Percentiles rank a stretch among this genome's conserved stretches.
Evolutionary conservation across 2,329 filamentous ascomycete genomes (phyloP).

Genomic region (Pseudocercospora vitis): DNA sequence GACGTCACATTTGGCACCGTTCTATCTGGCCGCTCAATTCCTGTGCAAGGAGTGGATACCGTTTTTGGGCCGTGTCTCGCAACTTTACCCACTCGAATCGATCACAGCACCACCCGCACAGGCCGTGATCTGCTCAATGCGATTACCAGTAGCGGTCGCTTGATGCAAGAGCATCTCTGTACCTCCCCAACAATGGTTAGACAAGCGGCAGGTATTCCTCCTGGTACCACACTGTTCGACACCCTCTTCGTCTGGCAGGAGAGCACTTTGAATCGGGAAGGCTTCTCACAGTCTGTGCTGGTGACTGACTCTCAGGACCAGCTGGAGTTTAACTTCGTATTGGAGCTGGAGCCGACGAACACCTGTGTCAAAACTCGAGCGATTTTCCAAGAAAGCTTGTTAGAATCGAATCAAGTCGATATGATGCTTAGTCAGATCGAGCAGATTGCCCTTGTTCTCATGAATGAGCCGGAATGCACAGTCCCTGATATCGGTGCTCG

Average conservation of each 20-base stretch:
- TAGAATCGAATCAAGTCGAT: slow-evolving; percentile 58
- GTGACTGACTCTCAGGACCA: slow-evolving; percentile 66
- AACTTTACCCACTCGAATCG: slow-evolving; percentile 69
- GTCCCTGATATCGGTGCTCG: slow-evolving; percentile 37
- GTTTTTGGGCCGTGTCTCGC: slow-evolving; percentile 78
- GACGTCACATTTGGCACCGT: slow-evolving; percentile 78
- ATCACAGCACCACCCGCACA: slow-evolving; percentile 54
- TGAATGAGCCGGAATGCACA: slow-evolving; percentile 39
- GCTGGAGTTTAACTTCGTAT: slow-evolving; percentile 71
- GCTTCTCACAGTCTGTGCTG: slow-evolving; percentile 43
- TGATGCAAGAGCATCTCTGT: slow-evolving; percentile 62
- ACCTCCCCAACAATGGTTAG: slow-evolving; percentile 70
- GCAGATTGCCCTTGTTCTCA: slow-evolving; percentile 49
- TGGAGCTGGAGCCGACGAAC: slow-evolving; percentile 70
- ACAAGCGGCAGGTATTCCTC: slow-evolving; percentile 56
- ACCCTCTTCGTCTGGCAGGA: slow-evolving; percentile 84
- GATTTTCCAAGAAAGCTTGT: slow-evolving; percentile 55
- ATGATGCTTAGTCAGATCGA: slow-evolving; percentile 64
- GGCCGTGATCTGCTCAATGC: slow-evolving; percentile 62
- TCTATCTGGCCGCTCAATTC: slow-evolving; percentile 76
- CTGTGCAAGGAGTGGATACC: slow-evolving; percentile 67
- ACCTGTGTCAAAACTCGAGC: slow-evolving; percentile 52
- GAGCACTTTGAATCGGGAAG: slow-evolving; percentile 50
- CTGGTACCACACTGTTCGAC: slow-evolving; percentile 66
- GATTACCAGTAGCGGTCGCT: slow-evolving; percentile 66